Evolutionary conservation across 2,329 filamentous ascomycete species (phyloP).

Genomic region (Aspergillus sp.): DNA sequence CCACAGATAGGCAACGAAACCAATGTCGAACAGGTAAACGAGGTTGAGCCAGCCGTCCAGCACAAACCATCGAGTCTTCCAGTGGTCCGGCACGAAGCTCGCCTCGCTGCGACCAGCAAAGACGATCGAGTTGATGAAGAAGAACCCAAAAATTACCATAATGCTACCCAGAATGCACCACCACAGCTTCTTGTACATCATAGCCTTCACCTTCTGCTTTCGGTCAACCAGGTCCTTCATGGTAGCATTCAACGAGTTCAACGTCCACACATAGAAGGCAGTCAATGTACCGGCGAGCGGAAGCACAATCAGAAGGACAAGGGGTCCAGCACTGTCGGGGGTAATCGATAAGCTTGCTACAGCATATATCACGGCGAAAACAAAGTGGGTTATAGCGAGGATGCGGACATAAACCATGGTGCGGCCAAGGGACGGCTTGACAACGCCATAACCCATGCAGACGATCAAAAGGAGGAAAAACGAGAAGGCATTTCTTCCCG

Average conservation of each 20-base stretch:
- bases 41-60: slow-evolving; percentile 96
- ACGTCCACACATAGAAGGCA: slow-evolving; percentile 97
- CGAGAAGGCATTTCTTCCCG: slow-evolving; percentile 92
- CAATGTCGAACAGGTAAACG: slow-evolving; percentile 91
- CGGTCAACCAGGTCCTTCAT: slow-evolving; percentile 95
- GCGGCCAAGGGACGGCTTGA: slow-evolving; percentile 86
- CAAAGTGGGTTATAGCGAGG: slow-evolving; percentile 87
- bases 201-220: slow-evolving; percentile 87
- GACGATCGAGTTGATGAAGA: slow-evolving; percentile 96
- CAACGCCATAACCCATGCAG: slow-evolving; percentile 98
- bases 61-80: slow-evolving; percentile 97
- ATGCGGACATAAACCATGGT: slow-evolving; percentile 93
- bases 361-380: slow-evolving; percentile 92
- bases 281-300: slow-evolving; percentile 89
- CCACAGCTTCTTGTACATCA: slow-evolving; percentile 98
- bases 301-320: slow-evolving; percentile 89
- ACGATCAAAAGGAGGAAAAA: slow-evolving; percentile 98
- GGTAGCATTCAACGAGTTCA: slow-evolving; percentile 90
- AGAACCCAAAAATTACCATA: slow-evolving; percentile 94
- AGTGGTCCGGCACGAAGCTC: slow-evolving; percentile 92
- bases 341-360: slow-evolving; percentile 85
- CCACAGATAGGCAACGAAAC: slow-evolving; percentile 94
- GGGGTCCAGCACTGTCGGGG: slow-evolving; percentile 82
- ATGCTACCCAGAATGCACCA: slow-evolving; percentile 94
- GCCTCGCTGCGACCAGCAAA: slow-evolving; percentile 83